phyloP scores from a whole-genome alignment of 352 stramenopile genomes.

The Phytophthora hybrid region DNA sequence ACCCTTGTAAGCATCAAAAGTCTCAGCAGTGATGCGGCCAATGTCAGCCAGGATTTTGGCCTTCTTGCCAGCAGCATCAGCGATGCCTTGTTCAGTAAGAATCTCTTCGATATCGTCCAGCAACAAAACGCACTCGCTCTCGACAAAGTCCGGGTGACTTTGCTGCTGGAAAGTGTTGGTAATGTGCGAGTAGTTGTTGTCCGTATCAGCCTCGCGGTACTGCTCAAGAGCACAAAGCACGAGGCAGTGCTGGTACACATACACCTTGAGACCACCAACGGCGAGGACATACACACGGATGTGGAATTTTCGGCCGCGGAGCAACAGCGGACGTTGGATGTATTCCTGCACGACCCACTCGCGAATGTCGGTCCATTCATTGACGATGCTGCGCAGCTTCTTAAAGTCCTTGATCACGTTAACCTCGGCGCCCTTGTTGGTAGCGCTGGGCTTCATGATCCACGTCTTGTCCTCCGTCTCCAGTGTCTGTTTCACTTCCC shows the following conservation, averaged over 20 bases:
- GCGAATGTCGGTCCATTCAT: slow-evolving; percentile 73
- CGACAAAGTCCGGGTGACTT: slow-evolving; percentile 70
- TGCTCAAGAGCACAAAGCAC: slow-evolving; percentile 62
- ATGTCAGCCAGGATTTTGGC: slow-evolving; percentile 71
- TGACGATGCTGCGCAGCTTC: slow-evolving; percentile 68
- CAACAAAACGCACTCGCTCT: slow-evolving; percentile 72
- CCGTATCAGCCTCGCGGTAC: slow-evolving; percentile 53
- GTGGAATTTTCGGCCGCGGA: slow-evolving; percentile 75
- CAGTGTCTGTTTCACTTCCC: slow-evolving; percentile 60
- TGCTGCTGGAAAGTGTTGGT: slow-evolving; percentile 85
- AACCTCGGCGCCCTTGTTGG: slow-evolving; percentile 80
- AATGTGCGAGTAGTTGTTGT: slow-evolving; percentile 77
- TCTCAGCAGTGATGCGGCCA: slow-evolving; percentile 63
- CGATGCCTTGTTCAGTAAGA: slow-evolving; percentile 51
- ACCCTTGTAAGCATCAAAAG: slow-evolving; percentile 75
- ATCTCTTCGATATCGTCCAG: slow-evolving; percentile 69
- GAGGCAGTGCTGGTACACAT: slow-evolving; percentile 72
- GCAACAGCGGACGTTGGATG: slow-evolving; percentile 61
- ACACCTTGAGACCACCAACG: slow-evolving; percentile 69
- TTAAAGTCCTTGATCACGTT: slow-evolving; percentile 69
- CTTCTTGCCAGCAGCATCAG: slow-evolving; percentile 49
- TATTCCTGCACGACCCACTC: slow-evolving; percentile 75
- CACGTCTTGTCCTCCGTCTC: slow-evolving; percentile 55
- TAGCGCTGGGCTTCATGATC: slow-evolving; percentile 83
- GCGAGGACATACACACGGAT: slow-evolving; percentile 73